Base-by-base conservation (phyloP, 257 asterid species). In the Eucommia ulmoides region DNA sequence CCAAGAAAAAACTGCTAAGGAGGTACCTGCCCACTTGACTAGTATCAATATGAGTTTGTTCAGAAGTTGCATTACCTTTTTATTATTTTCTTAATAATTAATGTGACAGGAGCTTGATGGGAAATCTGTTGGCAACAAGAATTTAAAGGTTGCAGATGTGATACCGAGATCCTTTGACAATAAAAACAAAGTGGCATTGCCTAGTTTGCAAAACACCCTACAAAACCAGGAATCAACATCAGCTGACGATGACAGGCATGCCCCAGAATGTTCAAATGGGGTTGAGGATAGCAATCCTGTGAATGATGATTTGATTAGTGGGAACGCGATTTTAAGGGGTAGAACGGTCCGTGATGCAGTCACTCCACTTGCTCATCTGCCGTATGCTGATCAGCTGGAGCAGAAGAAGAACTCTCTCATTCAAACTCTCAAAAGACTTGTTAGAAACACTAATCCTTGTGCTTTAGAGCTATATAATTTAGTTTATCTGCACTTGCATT, bases 351-450 rank as follows among this genome's bases (percentile, higher is more conserved):
- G 94, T 24, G 80, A 78, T 69, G 96, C 49, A 41, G 99, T 86
- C 74, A 86, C 99, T 66, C 95, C 99, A 47, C 95, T 91, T 72
- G 88, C 96, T 56, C 84, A 77, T 77, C 51, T 91, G 88, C 61
- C 94, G n/a, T 91, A 91, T 64, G 59, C 84, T 18, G 83, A 79
- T 48, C 99, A 91, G 73, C 76, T 91, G 16, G 96, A 86, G 56
- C 73, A 81, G 71, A 91, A 91, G 77, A 83, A 77, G 66, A 77
- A 56, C 65, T 47, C 82, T 51, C 79, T 91, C 45, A 61, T 59
- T 3, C 96, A 81, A 64, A 68, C 58, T 44, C 94, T 91, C 53
- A 91, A 83, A 77, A 77, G 35, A 75, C 77, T 86, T 45, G 99
- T 91, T 18, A 78, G 86, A 66, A 50, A 57, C 22, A 45, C 20